Evolutionary conservation across 768 basidiomycete genomes (phyloP).

Genomic region (Termitomyces heimii): DNA sequence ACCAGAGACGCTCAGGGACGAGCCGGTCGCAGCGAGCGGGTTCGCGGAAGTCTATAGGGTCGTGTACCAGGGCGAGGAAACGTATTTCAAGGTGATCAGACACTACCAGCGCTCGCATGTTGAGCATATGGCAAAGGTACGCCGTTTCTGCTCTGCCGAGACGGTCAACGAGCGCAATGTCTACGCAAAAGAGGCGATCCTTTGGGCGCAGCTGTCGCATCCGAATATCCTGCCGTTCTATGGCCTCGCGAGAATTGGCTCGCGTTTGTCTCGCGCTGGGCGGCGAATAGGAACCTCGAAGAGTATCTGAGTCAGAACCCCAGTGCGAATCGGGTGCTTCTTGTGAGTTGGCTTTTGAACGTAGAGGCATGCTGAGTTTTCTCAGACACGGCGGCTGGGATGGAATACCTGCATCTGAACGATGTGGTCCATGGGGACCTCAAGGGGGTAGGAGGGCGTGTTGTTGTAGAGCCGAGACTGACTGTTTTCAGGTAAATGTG

Average conservation of each 20-base stretch:
- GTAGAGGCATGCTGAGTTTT: not conserved
- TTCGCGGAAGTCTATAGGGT: not conserved
- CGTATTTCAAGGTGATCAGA: not conserved
- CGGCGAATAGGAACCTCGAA: not conserved
- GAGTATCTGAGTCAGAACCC: not conserved
- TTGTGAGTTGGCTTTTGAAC: not conserved
- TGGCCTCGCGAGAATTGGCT: not conserved
- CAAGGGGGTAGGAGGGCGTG: not conserved
- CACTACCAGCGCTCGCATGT: not conserved
- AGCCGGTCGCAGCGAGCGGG: not conserved
- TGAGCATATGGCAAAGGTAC: not conserved
- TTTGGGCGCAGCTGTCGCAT: conserved; percentile 2
- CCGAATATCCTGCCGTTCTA: not conserved
- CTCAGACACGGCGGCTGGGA: not conserved
- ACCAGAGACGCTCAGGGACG: not conserved
- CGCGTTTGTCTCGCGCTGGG: conserved; percentile 1
- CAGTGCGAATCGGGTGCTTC: not conserved
- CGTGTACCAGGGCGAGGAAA: not conserved
- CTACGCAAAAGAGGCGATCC: not conserved
- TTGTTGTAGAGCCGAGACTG: not conserved
- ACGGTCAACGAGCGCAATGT: not conserved
- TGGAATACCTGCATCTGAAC: conserved; percentile 2
- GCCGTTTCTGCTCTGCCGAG: no score
- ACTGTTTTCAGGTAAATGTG: not conserved
- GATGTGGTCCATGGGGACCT: conserved; percentile 2